Evolutionary conservation across 768 basidiomycete species (phyloP), one percentile per base, ranked within the genome.

Genomic region (Filobasidium floriforme): DNA sequence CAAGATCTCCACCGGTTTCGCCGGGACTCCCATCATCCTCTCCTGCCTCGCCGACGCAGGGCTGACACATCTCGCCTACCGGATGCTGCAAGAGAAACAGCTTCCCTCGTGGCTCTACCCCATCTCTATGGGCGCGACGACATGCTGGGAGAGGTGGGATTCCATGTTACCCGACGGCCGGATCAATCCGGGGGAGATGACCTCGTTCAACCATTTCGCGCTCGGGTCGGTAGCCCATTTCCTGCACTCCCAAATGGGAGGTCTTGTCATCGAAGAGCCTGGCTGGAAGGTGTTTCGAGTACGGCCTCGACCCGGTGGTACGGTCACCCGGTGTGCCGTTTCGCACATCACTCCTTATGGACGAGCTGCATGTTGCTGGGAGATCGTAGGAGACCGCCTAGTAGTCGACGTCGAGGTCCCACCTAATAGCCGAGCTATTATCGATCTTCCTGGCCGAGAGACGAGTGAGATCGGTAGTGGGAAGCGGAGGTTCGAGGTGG

Each of bases 171-270:
- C 70, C 1, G 75, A 76, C 41, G 73, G 75, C 14, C 54, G 68
- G 7, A 72, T 76, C 68, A 75, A 75, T 62, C 72, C 73, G 6
- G 75, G 75, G 22, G 65, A 76, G 61, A 76, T 76, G 75, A 76
- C 75, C 14, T 68, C 66, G 0, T 76, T 76, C 66, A 76, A 76
- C 57, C 75, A 76, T 37, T 76, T 74, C 60, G 75, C 75, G 15
- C 62, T 76, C 1, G 75, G 75, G 6, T 59, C 73, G 5, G 75
- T 74, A 14, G 72, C 73, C 4, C 60, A 44, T 44, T 10, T 44
- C 43, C 52, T 75, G 68, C 73, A 75, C 62, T 22, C n/a, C 18
- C 62, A 46, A 0, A 66, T 73, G 43, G 74, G 74, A 12, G 74
- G 74, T 60, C 66, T 75, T 18, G 40, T 70, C 1, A 66, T 68